Evolutionary conservation across 2,329 filamentous ascomycete genomes (phyloP).

Genomic region (Corinectria fuckeliana): DNA sequence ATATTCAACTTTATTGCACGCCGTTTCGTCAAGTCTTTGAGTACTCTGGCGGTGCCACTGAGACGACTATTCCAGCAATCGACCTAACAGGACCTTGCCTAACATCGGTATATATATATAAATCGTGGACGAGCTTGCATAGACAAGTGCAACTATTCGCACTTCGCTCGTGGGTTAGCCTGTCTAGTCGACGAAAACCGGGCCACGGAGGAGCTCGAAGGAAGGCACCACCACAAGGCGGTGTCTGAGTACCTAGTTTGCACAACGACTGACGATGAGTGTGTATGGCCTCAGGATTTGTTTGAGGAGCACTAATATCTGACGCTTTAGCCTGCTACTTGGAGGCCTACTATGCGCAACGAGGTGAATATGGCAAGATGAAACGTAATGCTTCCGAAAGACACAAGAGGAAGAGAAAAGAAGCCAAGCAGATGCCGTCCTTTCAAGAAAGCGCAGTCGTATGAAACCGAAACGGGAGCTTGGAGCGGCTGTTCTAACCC

Average conservation of each 20-base stretch:
- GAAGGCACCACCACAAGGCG: not conserved
- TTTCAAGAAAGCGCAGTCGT: not conserved
- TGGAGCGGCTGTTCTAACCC: constrained; percentile 14
- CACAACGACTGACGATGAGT: too few species aligned
- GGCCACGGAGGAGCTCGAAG: constrained; percentile 7
- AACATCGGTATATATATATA: not conserved
- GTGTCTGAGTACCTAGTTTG: not conserved
- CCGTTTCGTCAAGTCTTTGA: not conserved
- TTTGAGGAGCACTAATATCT: too few species aligned
- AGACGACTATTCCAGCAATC: not conserved
- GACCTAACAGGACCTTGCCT: not conserved
- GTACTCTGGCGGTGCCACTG: not conserved
- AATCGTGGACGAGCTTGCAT: not conserved
- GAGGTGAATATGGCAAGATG: too few species aligned
- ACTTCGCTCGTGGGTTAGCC: not conserved
- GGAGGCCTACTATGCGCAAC: not conserved
- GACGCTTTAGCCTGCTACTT: not conserved
- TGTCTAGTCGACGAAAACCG: not conserved
- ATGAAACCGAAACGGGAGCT: constrained; percentile 1
- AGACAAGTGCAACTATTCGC: not conserved
- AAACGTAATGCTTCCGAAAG: too few species aligned
- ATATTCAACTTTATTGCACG: not conserved
- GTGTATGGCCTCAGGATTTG: not conserved
- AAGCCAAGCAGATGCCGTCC: not conserved
- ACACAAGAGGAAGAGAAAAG: not conserved